These are phyloP conservation scores for Rhodamnia argentea DNA, from an alignment of 345 rosid genomes.

Conservation along the genomic window DNA sequence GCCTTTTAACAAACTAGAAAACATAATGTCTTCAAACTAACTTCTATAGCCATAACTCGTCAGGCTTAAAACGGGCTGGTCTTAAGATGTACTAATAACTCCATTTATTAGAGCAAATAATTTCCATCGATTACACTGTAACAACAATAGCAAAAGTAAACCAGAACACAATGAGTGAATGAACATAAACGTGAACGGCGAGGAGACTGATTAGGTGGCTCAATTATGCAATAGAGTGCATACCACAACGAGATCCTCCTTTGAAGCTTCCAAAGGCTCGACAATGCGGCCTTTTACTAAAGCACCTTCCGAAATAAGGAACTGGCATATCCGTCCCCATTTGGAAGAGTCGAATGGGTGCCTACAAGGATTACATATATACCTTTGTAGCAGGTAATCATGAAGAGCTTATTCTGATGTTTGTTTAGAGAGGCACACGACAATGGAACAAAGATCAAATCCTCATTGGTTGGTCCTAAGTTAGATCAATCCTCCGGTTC, in stretches of 20 bases:
- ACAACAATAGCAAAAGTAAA: neutral
- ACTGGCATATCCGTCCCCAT: slow-evolving; percentile 79
- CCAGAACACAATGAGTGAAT: neutral
- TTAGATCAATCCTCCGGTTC: neutral
- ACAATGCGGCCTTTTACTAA: slow-evolving; percentile 42
- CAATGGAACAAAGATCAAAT: neutral
- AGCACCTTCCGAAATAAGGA: slow-evolving; percentile 43
- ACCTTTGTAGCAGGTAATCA: neutral
- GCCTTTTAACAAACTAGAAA: neutral
- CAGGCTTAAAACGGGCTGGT: neutral
- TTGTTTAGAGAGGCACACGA: neutral
- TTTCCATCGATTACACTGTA: neutral
- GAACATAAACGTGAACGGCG: neutral
- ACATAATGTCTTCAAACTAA: neutral
- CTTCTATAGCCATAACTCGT: neutral
- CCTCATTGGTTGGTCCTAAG: neutral
- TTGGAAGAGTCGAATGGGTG: slow-evolving; percentile 93
- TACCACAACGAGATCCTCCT: slow-evolving; percentile 89
- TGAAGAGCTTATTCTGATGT: neutral
- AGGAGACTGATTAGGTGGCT: neutral
- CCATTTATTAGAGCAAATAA: neutral
- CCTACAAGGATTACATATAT: slow-evolving; percentile 25
- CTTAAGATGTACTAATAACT: neutral
- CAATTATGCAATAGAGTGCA: neutral
- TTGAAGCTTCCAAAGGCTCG: slow-evolving; percentile 78